Evolutionary conservation across 2,329 filamentous ascomycete species (phyloP), one percentile per base, ranked within the genome.

Genomic region (Lasiodiplodia sp.): DNA sequence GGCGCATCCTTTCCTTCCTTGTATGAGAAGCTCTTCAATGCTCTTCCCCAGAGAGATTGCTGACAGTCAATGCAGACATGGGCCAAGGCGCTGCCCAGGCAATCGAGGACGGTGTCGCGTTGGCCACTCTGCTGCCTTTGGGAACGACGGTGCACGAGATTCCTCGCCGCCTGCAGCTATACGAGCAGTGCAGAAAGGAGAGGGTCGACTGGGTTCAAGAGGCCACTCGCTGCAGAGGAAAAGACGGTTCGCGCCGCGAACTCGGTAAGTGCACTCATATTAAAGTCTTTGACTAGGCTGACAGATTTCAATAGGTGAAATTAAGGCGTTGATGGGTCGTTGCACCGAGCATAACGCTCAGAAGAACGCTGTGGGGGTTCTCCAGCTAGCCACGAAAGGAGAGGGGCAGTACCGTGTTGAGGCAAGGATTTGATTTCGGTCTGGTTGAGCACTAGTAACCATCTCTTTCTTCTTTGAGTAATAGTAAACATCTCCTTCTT

Each of bases 1-100:
- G 0, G 90, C 88, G 0, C 90, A 92, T 75, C 89, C 90, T 0
- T 91, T 92, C 72, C 79, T 89, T 0, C 90, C 89, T 14, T 85
- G 83, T 85, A 47, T 3, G 75, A 77, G 82, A 76, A 14, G 3
- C 7, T 5, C 14, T 11, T 2, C 3, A 12, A 18, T 7, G 8
- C 31, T 2, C 11, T 11, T 31, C 1, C 11, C 28, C 21, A 67
- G n/a, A 40, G 37, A 23, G 40, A 25, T 10, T 16, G 18, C 58
- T 63, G 44, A 63, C 16, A 2, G 2, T 5, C 3, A 1, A 23
- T 8, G 25, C 40, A 78, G 78, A 88, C 70, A 87, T 88, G 77
- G 88, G 85, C 0, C 88, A 90, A 73, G 89, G 89, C 2, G 89
- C 85, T 7, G 88, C 80, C 0, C 82, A 87, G 68, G 90, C 90